Evolutionary conservation across 805 yeast species (phyloP).

Genomic region (Sporopachydermia lactativora): DNA sequence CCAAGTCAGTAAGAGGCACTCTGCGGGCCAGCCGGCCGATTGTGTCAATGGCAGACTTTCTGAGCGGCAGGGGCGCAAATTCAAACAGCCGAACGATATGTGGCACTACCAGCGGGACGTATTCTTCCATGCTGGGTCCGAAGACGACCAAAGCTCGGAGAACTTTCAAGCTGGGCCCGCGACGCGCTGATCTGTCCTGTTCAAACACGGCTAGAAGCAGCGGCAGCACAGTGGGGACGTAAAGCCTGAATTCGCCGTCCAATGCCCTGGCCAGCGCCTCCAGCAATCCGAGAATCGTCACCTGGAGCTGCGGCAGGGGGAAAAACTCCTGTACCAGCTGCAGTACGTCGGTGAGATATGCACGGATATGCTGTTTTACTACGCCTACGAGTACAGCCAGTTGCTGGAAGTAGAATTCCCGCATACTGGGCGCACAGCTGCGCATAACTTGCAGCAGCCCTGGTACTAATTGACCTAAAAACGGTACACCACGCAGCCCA

Average conservation of each 20-base stretch:
- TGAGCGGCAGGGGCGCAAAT: constrained; percentile 39
- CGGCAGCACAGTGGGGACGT: constrained; percentile 65
- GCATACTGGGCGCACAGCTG: constrained; percentile 60
- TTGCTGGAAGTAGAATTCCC: constrained; percentile 84
- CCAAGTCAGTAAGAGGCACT: constrained; percentile 70
- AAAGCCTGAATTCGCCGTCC: constrained; percentile 84
- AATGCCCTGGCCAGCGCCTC: constrained; percentile 77
- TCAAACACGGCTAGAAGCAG: constrained; percentile 65
- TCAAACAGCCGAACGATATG: constrained; percentile 74
- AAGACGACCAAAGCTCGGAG: constrained; percentile 73
- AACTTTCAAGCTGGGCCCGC: constrained; percentile 45
- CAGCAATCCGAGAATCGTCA: constrained; percentile 62
- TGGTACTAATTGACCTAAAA: constrained; percentile 75
- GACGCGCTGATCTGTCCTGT: constrained; percentile 41
- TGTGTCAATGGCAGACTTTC: constrained; percentile 66
- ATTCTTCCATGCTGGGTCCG: constrained; percentile 81
- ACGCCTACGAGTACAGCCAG: constrained; percentile 64
- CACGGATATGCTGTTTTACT: constrained; percentile 83
- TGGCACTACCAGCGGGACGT: constrained; percentile 77
- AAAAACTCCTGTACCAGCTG: constrained; percentile 66
- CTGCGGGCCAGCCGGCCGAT: constrained; percentile 67
- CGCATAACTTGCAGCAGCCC: constrained; percentile 79
- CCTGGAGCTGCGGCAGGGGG: constrained; percentile 45
- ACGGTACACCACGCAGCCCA: constrained; percentile 83
- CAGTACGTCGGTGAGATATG: constrained; percentile 64